phyloP scores from a whole-genome alignment of 257 asterid species.

The Capsicum pubescens region DNA sequence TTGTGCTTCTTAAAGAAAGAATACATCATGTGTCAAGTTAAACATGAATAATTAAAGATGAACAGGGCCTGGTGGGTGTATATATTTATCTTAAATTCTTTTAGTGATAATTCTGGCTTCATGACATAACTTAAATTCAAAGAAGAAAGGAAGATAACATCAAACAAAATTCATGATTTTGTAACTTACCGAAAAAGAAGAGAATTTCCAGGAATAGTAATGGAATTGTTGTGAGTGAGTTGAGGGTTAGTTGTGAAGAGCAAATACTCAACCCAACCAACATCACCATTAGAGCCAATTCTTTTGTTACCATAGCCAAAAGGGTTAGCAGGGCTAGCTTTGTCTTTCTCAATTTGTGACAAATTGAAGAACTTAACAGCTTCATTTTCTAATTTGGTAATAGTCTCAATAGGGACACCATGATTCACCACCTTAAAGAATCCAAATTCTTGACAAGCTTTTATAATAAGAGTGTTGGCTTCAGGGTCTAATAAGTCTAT shows the following conservation, averaged over 20 bases:
- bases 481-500: conserved; percentile 37
- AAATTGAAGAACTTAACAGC: conserved; percentile 36
- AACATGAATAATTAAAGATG: too few relatives aligned
- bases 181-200: conserved; percentile 25
- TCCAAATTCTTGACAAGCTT: conserved; percentile 43
- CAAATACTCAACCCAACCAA: conserved; percentile 48
- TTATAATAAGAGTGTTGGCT: conserved; percentile 30
- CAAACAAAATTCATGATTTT: not conserved
- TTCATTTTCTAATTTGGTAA: conserved; percentile 39
- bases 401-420: conserved; percentile 37
- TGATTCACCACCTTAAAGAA: conserved; percentile 45
- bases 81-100: too few relatives aligned
- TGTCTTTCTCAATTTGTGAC: conserved; percentile 43
- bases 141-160: not conserved
- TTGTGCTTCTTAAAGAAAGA: too few relatives aligned
- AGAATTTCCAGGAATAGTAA: conserved; percentile 34
- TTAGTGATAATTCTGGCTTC: not conserved
- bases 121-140: too few relatives aligned
- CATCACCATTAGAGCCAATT: conserved; percentile 44
- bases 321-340: conserved; percentile 37
- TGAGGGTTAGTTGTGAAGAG: conserved; percentile 37
- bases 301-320: conserved; percentile 45
- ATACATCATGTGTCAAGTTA: too few relatives aligned
- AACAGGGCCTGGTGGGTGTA: too few relatives aligned
- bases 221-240: conserved; percentile 15